Conservation (phyloP, 768 basidiomycete genomes). For the Lentinula sp. region DNA sequence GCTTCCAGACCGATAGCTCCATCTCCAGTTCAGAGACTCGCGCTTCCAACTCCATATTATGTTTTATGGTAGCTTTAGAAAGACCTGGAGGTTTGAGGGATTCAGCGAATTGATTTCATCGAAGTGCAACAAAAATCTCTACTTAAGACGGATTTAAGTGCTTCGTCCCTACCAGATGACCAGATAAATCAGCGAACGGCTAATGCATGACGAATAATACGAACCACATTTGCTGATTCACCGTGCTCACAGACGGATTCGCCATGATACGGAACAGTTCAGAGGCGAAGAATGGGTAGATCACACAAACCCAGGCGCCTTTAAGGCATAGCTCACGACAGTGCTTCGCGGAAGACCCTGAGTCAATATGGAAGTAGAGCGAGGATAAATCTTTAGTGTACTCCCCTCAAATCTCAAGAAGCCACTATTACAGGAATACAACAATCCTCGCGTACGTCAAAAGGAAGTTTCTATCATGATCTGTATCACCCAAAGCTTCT, state of each 20-base stretch:
- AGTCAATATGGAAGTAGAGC: conserved; percentile 38
- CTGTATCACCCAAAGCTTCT: conserved; percentile 1
- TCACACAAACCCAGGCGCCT: conserved; percentile 11
- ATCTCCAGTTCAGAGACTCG: conserved; percentile 63
- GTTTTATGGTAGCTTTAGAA: conserved; percentile 56
- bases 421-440: conserved; percentile 11
- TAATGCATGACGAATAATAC: not conserved
- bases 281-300: conserved; percentile 23
- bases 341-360: conserved; percentile 45
- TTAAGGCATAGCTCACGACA: conserved; percentile 39
- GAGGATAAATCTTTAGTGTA: conserved; percentile 30
- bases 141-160: conserved; percentile 59
- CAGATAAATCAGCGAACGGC: conserved; percentile 8
- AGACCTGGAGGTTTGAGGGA: conserved; percentile 36
- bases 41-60: conserved; percentile 57
- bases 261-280: conserved; percentile 38
- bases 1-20: conserved; percentile 66
- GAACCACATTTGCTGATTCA: conserved; percentile 60
- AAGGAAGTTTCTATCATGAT: conserved; percentile 3
- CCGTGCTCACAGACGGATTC: conserved; percentile 49
- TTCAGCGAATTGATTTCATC: not conserved
- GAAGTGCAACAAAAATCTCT: conserved; percentile 6
- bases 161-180: conserved; percentile 49
- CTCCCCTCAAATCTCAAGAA: conserved; percentile 39
- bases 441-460: conserved; percentile 6